Evolutionary conservation across 208 protist species (phyloP).

Genomic region (Trypanosoma congolense): DNA sequence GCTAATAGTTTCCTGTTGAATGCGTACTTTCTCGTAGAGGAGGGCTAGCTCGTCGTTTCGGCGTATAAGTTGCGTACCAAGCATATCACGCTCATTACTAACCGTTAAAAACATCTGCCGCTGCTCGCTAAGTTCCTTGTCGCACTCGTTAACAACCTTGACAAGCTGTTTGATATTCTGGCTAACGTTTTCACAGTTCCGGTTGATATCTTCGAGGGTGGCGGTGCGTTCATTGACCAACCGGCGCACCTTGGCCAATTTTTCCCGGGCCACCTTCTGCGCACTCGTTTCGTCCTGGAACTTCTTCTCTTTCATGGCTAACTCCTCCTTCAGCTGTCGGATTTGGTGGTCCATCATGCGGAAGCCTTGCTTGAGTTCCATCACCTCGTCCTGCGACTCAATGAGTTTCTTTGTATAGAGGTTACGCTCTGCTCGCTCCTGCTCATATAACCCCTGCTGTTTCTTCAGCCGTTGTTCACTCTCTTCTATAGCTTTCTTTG

Average conservation of each 20-base stretch:
- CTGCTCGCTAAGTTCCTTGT: conserved; percentile 85
- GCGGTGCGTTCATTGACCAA: conserved; percentile 61
- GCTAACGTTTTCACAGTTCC: conserved; percentile 47
- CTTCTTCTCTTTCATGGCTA: conserved; percentile 85
- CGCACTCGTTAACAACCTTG: conserved; percentile 91
- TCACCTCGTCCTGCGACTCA: conserved; percentile 96
- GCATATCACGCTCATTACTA: conserved; percentile 94
- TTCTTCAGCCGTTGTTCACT: conserved; percentile 72
- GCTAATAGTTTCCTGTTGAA: conserved; percentile 91
- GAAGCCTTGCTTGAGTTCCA: conserved; percentile 95
- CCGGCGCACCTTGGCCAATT: conserved; percentile 67
- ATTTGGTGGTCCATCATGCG: conserved; percentile 97
- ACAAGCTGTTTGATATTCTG: conserved; percentile 93
- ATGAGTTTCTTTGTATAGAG: conserved; percentile 96
- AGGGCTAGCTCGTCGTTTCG: conserved; percentile 97
- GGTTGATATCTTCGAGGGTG: conserved; percentile 46
- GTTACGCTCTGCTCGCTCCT: conserved; percentile 95
- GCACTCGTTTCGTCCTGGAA: conserved; percentile 46
- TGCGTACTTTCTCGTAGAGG: conserved; percentile 97
- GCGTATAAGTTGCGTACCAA: conserved; percentile 95
- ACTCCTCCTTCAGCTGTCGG: conserved; percentile 93
- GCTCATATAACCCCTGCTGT: conserved; percentile 89
- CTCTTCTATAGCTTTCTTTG: conserved; percentile 94
- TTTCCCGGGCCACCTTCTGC: conserved; percentile 56
- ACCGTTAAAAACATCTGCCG: conserved; percentile 92